A percentile compares a stretch with the other conserved stretches of the same genome.
These are phyloP conservation scores for Conticribra guillardii DNA, from an alignment of 108 stramenopile species.

Conservation along the genomic window DNA sequence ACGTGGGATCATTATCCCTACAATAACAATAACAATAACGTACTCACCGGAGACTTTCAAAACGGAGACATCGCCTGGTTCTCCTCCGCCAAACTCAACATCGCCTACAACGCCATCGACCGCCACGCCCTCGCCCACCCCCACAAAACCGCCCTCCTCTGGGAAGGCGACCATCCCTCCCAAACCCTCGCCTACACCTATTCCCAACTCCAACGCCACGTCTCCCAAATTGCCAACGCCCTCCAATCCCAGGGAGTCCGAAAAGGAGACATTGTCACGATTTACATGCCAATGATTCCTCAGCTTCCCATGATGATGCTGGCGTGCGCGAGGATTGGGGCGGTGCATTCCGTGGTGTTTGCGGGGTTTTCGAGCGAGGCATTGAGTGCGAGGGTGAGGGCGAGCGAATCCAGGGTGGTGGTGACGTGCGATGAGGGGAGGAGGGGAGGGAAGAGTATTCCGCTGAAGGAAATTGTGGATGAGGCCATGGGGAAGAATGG, in stretches of 20 bases:
- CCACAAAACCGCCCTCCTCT: constrained; percentile 32
- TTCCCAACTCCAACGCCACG: constrained; percentile 57
- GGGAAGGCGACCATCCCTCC: constrained; percentile 85
- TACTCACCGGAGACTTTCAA: constrained; percentile 46
- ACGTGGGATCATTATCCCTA: constrained; percentile 50
- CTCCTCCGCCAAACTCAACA: constrained; percentile 69
- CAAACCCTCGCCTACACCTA: constrained; percentile 61
- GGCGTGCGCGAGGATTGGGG: constrained; percentile 88
- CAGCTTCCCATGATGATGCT: constrained; percentile 87
- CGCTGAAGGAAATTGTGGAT: constrained; percentile 91
- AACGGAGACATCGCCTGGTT: constrained; percentile 81
- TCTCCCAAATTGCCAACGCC: constrained; percentile 82
- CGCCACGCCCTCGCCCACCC: constrained; percentile 40
- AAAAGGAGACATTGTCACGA: constrained; percentile 81
- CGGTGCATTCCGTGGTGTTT: constrained; percentile 89
- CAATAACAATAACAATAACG: constrained; percentile 19
- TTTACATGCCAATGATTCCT: constrained; percentile 95
- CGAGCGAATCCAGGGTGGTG: constrained; percentile 81
- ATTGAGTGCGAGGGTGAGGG: constrained; percentile 88
- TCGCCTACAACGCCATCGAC: constrained; percentile 76
- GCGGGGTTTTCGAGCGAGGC: constrained; percentile 97
- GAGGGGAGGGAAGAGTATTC: constrained; percentile 80
- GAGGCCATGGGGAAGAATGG: constrained; percentile 74
- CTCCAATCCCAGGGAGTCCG: constrained; percentile 63
- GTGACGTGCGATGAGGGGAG: constrained; percentile 88